phyloP scores from a whole-genome alignment of 345 rosid species.

The Pugionium cornutum region DNA sequence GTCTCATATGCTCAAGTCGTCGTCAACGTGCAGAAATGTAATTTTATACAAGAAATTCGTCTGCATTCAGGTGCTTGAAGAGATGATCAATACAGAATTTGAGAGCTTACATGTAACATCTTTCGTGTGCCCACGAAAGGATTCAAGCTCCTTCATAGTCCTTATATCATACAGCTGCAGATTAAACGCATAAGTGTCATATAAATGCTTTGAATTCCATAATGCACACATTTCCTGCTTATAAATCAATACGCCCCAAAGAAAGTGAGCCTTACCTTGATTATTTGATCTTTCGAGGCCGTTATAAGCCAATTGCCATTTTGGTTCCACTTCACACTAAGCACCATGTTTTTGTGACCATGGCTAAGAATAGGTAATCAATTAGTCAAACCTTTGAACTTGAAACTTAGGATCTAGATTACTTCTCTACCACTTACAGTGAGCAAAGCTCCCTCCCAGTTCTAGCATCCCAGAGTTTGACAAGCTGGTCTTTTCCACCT shows the following conservation, averaged over 20 bases:
- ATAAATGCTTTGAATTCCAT: conserved; percentile 3
- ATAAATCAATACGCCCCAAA: background rate
- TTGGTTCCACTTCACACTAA: conserved; percentile 97
- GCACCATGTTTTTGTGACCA: conserved; percentile 97
- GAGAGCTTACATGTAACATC: conserved; percentile 82
- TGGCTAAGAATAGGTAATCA: conserved; percentile 56
- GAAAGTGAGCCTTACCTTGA: conserved; percentile 58
- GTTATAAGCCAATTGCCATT: conserved; percentile 99
- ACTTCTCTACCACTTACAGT: conserved; percentile 57
- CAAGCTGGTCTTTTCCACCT: conserved; percentile 98
- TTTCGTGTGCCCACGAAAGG: conserved; percentile 92
- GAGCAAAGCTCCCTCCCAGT: conserved; percentile 87
- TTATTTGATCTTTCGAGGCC: conserved; percentile 93
- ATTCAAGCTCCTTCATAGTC: conserved; percentile 99
- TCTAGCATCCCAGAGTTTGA: conserved; percentile 99
- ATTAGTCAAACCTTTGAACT: conserved; percentile 11
- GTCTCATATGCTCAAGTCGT: no score
- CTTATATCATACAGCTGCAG: conserved; percentile 92
- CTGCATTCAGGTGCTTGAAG: conserved; percentile 14
- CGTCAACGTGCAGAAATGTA: conserved; percentile 6
- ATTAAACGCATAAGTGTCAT: conserved; percentile 25
- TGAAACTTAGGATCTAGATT: conserved; percentile 6
- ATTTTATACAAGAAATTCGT: conserved; percentile 1
- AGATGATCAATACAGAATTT: conserved; percentile 27
- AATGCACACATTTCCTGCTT: background rate